Base-by-base conservation (phyloP, 2,329 filamentous ascomycete genomes). In the Thielaviopsis populi region DNA sequence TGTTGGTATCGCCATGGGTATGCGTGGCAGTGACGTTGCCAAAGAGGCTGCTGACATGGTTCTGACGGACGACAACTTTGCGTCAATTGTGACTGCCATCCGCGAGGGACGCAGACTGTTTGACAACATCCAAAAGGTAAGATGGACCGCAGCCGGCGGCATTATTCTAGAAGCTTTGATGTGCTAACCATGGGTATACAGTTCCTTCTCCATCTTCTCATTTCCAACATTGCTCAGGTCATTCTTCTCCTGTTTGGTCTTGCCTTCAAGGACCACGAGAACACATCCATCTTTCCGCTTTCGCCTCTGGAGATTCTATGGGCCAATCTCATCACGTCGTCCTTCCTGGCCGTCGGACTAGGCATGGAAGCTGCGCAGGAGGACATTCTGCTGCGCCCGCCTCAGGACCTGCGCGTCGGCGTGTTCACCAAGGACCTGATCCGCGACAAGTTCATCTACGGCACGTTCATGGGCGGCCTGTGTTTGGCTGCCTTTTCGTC, bases 31-130 rank as follows among this genome's bases (percentile, higher is more conserved):
- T 54, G 86, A 89, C 70, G 86, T 89, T 10, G 86, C 86, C 67
- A 89, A 88, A 70, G 85, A 94, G 73, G 89, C 89, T 2, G 87
- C 88, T 0, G 89, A 95, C 70, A 94, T 95, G 80, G 88, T 95
- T 42, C 77, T 95, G 48, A 91, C 88, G 0, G 89, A 94, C 71
- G 89, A 94, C 73, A 91, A 95, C 74, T 95, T 95, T 71, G 88
- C 89, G 11, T 90, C 86, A 33, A 89, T 88, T 63, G 79, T 88
- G 48, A 85, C 83, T n/a, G 85, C 83, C 41, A 84, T 89, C 56
- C 81, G 86, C 70, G 85, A 88, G 72, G 86, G 86, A 13, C 80
- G 86, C 50, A 77, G 85, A 43, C 77, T 88, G 62, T 86, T 87
- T 68, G 84, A 88, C 75, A 88, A 88, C 68, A 87, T 89, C 66